Evolutionary conservation across 2,329 filamentous ascomycete species (phyloP).

Genomic region (Cladosporium sp.): DNA sequence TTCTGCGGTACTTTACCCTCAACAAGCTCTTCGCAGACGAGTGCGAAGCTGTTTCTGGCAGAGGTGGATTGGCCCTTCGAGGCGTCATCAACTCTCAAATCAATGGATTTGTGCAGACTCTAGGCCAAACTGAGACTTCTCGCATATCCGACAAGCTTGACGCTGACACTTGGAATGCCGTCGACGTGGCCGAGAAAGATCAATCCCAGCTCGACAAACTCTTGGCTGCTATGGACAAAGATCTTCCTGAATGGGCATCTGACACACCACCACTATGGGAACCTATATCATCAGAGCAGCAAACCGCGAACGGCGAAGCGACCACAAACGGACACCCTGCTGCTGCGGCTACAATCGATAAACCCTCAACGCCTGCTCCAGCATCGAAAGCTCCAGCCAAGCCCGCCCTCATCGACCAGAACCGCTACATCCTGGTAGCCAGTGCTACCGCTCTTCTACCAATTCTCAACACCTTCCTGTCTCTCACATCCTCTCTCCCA

Average conservation of each 20-base stretch:
- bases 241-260: constrained; percentile 64
- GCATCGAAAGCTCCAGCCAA: constrained; percentile 22
- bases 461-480: constrained; percentile 77
- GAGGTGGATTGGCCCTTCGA: constrained; percentile 71
- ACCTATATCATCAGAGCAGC: constrained; percentile 25
- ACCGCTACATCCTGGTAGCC: constrained; percentile 79
- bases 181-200: constrained; percentile 66
- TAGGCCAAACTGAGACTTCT: constrained; percentile 70
- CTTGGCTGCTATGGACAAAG: constrained; percentile 65
- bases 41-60: constrained; percentile 77
- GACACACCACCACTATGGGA: constrained; percentile 50
- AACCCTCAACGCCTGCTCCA: constrained; percentile 2
- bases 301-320: constrained; percentile 27
- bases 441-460: constrained; percentile 78
- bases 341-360: neutral
- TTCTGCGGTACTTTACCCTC: constrained; percentile 76
- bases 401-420: constrained; percentile 71
- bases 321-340: constrained; percentile 18
- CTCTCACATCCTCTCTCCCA: constrained; percentile 78
- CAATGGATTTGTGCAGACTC: constrained; percentile 69
- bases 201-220: constrained; percentile 59
- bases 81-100: constrained; percentile 78
- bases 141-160: constrained; percentile 73
- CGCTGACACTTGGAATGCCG: constrained; percentile 73
- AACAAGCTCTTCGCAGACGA: constrained; percentile 82